Base-by-base conservation (phyloP, 495 filamentous ascomycete genomes). In the Trichoderma erinaceum region DNA sequence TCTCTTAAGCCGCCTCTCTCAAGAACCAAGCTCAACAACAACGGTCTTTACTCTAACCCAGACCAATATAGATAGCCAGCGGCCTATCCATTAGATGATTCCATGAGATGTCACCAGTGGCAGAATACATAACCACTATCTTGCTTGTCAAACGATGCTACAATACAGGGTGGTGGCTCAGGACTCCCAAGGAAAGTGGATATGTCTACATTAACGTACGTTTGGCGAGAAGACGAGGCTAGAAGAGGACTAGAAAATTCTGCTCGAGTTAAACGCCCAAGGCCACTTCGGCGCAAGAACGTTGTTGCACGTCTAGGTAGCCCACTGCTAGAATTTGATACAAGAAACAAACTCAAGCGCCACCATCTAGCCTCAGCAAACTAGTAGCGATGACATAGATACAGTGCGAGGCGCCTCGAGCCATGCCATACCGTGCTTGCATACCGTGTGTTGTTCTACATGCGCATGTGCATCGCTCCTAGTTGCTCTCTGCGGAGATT, bases 191-290 rank as follows among this genome's bases (percentile, higher is more conserved):
- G 4, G 7, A 38, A 38, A 38, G 35, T 38, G 35, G 35, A 38
- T 5, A 38, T 1, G 4, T 21, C 50, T 8, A n/a, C 50, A 23
- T 3, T 21, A 3, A 16, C 6, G 50, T 21, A 5, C 7, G 44
- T 56, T 23, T 56, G 18, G 50, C 50, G 12, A 61, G 27, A 32
- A 16, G 2, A 16, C 27, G 12, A 32, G 25, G 25, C 56, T 61
- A 61, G 56, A 61, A 61, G 23, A 21, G 27, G 16, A 61, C 56
- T 61, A 61, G 56, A 61, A 61, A 61, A 61, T 61, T 61, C 56
- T 32, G 56, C 56, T 38, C 7, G 29, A 15, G 21, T 23, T 21
- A 0, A 52, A 52, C 13, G 43, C 13, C 43, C n/a, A 52, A 52
- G 21, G 21, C 4, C 18, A 52, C 8, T 18, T 21, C 48, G 56